Evolutionary conservation across 225 moss, liverwort and hornwort species (phyloP), one percentile per base, ranked within the genome.

Genomic region (Pseudisothecium myosuroides): DNA sequence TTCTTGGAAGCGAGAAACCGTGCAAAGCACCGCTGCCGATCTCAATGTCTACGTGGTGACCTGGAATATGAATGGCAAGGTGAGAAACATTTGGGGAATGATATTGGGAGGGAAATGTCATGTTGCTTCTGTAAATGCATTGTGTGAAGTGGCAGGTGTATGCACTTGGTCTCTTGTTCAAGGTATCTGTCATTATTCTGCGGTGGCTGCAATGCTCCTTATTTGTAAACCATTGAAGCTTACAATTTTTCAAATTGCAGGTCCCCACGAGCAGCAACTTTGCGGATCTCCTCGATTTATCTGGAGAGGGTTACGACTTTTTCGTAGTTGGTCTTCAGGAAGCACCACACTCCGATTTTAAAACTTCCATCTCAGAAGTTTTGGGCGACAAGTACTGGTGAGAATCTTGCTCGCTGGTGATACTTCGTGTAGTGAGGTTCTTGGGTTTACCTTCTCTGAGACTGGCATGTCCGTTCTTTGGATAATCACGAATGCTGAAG

Each of bases 41-140:
- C 93, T 93, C 47, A 93, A 93, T 47, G 85, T 97, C 39, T 96
- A 97, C 87, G 92, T 94, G 60, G 97, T 97, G 47, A 97, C 97
- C 45, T 97, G 97, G 97, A 97, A 97, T 78, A 97, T 97, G 97
- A 97, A 97, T 86, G 95, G 97, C 92, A 97, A 95, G 96, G 97
- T 97, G 79, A 77, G 88, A 34, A 77, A 8, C 45, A 23, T 45
- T 14, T 58, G 27, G 37, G 63, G 47, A 34, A 54, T 41, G 29
- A 50, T 36, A 36, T 36, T 69, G 80, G 84, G 59, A 82, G 65
- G 78, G 80, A 65, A 76, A 52, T 28, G 28, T 11, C 31, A 47
- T n/a, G 28, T 21, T 17, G 22, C 58, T 79, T 59, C 20, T 39
- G 58, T 71, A 9, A 28, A 47, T 79, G 43, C 41, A 47, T 43